Base-by-base conservation (phyloP, 2,329 filamentous ascomycete species). In the Arthroderma uncinatum region DNA sequence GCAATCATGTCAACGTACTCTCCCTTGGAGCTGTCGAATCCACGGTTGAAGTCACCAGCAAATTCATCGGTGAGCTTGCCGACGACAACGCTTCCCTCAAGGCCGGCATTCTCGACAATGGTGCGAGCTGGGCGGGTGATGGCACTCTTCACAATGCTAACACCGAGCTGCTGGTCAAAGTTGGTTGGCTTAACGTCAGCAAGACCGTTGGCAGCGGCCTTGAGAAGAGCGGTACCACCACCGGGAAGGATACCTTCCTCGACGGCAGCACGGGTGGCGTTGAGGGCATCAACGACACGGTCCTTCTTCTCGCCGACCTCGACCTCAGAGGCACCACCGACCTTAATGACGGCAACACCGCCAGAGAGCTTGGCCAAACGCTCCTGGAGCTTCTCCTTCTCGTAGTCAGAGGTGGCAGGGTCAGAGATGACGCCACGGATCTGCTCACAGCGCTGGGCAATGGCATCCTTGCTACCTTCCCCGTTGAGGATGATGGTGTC, bases 241-340 rank as follows among this genome's bases (percentile, higher is more conserved):
- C 93, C 93, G 65, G 93, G 93, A 64, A 98, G 86, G 75, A 98
- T 98, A 77, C 93, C 93, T 79, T 97, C 91, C 83, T 98, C 93
- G 64, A 98, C 93, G 68, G 93, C 93, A 66, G 93, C 93, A 68
- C 93, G 92, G 64, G 93, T 98, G 65, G 93, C 93, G 77, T 98
- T 98, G 61, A 98, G 81, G 60, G 93, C 93, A 76, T 98, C 93
- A 62, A 98, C 93, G 68, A 97, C 95, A 73, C 93, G 89, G 76
- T 98, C 93, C 85, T 98, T 98, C 89, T 98, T 98, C 84, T 98
- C 93, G 65, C 91, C 87, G 58, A 98, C 93, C 82, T 98, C 93
- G 64, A 98, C 92, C 78, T 98, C 93, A 62, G 92, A 97, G 63
- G 91, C 83, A 74, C 93, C 93, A 68, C 93, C 93, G 62, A 98